Conservation (phyloP, 73 alveolate species). For the Stentor roeselii region DNA sequence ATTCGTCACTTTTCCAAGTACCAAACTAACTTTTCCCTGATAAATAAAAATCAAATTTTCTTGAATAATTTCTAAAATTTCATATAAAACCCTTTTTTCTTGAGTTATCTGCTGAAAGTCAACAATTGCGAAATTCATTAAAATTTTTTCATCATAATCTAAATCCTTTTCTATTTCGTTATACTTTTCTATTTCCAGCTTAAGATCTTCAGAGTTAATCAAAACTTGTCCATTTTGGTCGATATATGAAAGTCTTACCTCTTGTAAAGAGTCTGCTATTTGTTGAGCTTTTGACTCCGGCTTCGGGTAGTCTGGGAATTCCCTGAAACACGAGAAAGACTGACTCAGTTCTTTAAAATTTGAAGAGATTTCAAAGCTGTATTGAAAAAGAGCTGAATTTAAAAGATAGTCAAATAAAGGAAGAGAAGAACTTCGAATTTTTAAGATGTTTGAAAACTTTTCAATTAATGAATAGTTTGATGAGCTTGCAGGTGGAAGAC, state of each 20-base stretch:
- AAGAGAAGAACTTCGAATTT: too few relatives aligned
- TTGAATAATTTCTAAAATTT: too few relatives aligned
- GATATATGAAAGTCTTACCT: not conserved
- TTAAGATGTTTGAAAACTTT: too few relatives aligned
- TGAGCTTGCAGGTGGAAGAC: not conserved
- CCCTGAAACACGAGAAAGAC: too few relatives aligned
- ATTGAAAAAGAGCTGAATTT: too few relatives aligned
- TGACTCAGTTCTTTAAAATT: too few relatives aligned
- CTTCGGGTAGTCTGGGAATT: too few relatives aligned
- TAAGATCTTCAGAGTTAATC: not conserved
- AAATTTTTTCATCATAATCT: not conserved
- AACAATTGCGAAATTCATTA: not conserved
- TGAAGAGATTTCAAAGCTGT: too few relatives aligned
- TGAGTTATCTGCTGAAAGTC: not conserved
- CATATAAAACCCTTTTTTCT: not conserved
- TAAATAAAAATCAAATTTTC: not conserved
- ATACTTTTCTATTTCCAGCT: not conserved
- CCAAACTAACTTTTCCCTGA: not conserved
- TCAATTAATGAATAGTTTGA: too few relatives aligned
- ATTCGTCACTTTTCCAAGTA: not conserved
- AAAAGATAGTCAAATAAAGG: too few relatives aligned
- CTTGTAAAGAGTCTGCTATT: not conserved
- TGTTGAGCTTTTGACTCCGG: constrained; percentile 4
- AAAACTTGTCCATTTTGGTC: not conserved
- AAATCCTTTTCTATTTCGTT: not conserved